phyloP scores from a whole-genome alignment of 1,284 basidiomycete species.

The Ceratobasidium sp. region DNA sequence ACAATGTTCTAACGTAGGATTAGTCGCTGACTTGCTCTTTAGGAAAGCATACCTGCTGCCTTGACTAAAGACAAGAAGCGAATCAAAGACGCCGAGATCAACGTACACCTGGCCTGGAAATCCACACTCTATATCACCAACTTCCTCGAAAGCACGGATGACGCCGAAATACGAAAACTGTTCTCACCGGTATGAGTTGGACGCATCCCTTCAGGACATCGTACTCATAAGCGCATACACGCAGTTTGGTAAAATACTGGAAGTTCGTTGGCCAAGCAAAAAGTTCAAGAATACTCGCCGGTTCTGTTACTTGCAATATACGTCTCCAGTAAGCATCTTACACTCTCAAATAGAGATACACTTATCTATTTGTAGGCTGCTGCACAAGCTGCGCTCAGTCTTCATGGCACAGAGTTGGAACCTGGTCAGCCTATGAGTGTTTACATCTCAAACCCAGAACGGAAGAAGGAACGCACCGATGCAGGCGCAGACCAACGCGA shows the following conservation, averaged over 20 bases:
- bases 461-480: constrained; percentile 87
- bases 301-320: constrained; percentile 95
- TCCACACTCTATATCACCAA: constrained; percentile 97
- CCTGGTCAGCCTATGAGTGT: constrained; percentile 75
- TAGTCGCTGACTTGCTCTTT: constrained; percentile 4
- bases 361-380: constrained; percentile 56
- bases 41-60: constrained; percentile 84
- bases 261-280: constrained; percentile 97
- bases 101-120: constrained; percentile 89
- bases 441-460: constrained; percentile 87
- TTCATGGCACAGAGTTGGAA: constrained; percentile 79
- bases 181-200: constrained; percentile 70
- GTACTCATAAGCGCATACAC: constrained; percentile 46
- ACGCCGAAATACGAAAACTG: constrained; percentile 72
- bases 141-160: constrained; percentile 88
- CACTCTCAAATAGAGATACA: background rate
- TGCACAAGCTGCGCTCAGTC: constrained; percentile 77
- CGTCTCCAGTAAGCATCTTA: constrained; percentile 69
- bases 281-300: constrained; percentile 89
- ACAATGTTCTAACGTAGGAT: background rate
- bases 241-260: constrained; percentile 85
- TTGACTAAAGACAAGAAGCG: constrained; percentile 93
- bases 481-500: constrained; percentile 81
- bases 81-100: constrained; percentile 72
- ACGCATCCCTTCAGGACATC: background rate